Evolutionary conservation across 1,284 basidiomycete genomes (phyloP).

Genomic region (Testicularia cyperi): DNA sequence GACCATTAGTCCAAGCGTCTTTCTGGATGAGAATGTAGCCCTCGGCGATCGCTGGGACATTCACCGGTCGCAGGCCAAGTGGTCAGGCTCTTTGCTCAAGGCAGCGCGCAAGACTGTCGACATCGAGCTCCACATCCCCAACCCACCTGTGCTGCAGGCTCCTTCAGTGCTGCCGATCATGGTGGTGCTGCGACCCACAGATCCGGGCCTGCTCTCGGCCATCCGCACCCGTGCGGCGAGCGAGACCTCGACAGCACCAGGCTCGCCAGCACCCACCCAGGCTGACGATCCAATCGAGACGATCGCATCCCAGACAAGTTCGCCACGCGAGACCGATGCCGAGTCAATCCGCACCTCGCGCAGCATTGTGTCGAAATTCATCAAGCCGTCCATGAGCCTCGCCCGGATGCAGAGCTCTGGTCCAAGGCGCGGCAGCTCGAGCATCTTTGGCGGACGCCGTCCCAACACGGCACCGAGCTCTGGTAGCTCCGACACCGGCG

Average conservation of each 20-base stretch:
- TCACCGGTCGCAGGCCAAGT: slow-evolving; percentile 41
- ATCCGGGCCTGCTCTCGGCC: slow-evolving; percentile 39
- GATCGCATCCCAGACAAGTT: slow-evolving; percentile 3
- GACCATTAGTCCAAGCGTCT: slow-evolving; percentile 36
- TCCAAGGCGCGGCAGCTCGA: slow-evolving; percentile 17
- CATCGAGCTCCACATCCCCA: slow-evolving; percentile 43
- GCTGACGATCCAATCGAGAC: slow-evolving; percentile 31
- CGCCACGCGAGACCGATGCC: slow-evolving; percentile 5
- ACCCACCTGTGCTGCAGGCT: slow-evolving; percentile 38
- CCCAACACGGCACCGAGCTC: slow-evolving; percentile 46
- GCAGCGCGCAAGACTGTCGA: slow-evolving; percentile 38
- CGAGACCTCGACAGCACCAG: slow-evolving; percentile 24
- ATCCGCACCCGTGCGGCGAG: slow-evolving; percentile 22
- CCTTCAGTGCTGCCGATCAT: slow-evolving; percentile 49
- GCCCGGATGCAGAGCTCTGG: slow-evolving; percentile 11
- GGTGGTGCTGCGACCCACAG: slow-evolving; percentile 45
- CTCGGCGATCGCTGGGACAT: slow-evolving; percentile 44
- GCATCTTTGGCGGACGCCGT: slow-evolving; percentile 33
- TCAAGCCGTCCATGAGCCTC: slow-evolving; percentile 24
- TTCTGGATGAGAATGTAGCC: slow-evolving; percentile 14
- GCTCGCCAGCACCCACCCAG: slow-evolving; percentile 20
- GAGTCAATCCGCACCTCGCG: slow-evolving; percentile 39
- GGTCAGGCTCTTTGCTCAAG: slow-evolving; percentile 44
- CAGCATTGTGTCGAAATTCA: slow-evolving; percentile 34
- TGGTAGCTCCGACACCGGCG: slow-evolving; percentile 30